Evolutionary conservation across 768 basidiomycete genomes (phyloP), one percentile per base, ranked within the genome.

Genomic region (Auricularia auricula-judae): DNA sequence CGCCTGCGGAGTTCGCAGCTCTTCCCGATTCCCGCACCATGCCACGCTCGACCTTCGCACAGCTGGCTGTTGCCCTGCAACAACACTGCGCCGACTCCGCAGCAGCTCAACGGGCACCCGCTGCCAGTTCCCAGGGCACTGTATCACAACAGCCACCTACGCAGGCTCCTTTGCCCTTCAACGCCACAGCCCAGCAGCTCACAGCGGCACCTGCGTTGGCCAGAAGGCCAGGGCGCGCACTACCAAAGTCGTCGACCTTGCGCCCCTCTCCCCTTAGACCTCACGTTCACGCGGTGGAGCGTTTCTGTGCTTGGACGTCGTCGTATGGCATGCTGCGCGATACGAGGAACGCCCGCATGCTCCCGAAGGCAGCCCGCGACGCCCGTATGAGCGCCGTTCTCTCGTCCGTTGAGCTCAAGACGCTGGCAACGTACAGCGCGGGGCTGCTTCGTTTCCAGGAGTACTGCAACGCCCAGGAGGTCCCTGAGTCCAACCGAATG

Each of bases 391-490:
- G 4, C 10, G 56, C 56, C 5, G 23, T 59, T 34, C 29, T 59
- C 21, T 14, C 16, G 12, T 59, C 56, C 29, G 56, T 59, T 8
- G 56, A 59, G 56, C n/a, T 5, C 4, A 11, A 14, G 29, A 59
- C 4, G 7, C 29, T 35, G 3, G 29, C 11, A 4, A 59, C 56
- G 12, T 78, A 78, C 56, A 74, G 70, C 0, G 74, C 76, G 0
- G 75, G 76, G 0, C 51, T 76, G 0, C 70, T 76, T 0, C 66
- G 70, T 0, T 80, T 76, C 69, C 73, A 69, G 0, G 74, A 79
- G 63, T 79, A 76, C 63, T 79, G 77, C 36, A 73, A 78, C 18
- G 74, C 71, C 34, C 60, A 71, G 0, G 62, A 68, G 3, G 68
- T 80, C 0, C 73, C 78, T 0, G 74, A 79, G 63, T 67, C 66